A percentile compares a stretch with the other conserved stretches of the same genome.
Evolutionary conservation across 257 asterid species (phyloP).

Genomic region (Vinca minor): DNA sequence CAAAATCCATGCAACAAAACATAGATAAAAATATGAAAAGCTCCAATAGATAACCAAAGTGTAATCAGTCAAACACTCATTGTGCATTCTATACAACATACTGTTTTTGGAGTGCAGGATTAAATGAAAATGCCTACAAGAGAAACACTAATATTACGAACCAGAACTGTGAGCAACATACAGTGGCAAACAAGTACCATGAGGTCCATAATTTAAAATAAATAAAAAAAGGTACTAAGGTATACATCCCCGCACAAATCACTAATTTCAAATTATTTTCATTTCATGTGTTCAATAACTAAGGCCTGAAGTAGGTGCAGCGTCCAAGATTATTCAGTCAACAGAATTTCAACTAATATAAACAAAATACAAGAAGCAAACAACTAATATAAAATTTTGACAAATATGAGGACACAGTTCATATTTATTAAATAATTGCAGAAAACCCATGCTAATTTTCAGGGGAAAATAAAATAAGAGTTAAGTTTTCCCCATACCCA

Average conservation of each 20-base stretch:
- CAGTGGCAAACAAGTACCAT: neutral
- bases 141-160: neutral
- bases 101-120: neutral
- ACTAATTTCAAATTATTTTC: neutral
- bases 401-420: neutral
- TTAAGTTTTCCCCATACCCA: conserved; percentile 47
- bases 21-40: neutral
- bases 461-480: neutral
- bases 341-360: too few relatives aligned
- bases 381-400: neutral
- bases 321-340: neutral
- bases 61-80: neutral
- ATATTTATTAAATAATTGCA: too few relatives aligned
- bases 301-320: neutral
- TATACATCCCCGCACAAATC: neutral
- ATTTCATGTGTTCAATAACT: neutral
- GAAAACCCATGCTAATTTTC: neutral
- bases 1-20: neutral
- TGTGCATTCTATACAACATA: neutral
- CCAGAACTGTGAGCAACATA: neutral
- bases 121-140: neutral
- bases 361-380: neutral
- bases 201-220: too few relatives aligned
- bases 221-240: too few relatives aligned
- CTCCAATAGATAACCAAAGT: neutral